Conservation (phyloP, 345 rosid species). For the Cardamine occulta region DNA sequence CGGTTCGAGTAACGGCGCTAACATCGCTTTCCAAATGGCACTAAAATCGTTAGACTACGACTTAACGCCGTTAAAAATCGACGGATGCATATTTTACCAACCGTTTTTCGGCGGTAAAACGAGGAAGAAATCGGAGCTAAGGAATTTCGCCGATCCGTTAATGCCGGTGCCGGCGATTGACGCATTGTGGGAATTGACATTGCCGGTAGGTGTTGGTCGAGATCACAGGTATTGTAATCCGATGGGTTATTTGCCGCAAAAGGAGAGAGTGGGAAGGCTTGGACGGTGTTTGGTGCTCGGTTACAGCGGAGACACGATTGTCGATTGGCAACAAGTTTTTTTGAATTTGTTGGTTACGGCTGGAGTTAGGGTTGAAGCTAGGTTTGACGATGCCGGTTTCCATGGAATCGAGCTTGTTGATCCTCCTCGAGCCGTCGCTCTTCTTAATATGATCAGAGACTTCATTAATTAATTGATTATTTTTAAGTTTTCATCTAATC, state of each 20-base stretch:
- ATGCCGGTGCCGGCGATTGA: constrained; percentile 49
- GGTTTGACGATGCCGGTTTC: constrained; percentile 49
- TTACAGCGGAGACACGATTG: constrained; percentile 41
- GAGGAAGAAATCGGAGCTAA: constrained; percentile 39
- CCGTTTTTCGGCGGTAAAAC: constrained; percentile 44
- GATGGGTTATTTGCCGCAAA: constrained; percentile 35
- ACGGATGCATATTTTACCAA: constrained; percentile 43
- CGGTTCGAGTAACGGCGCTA: constrained; percentile 50
- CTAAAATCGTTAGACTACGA: constrained; percentile 39
- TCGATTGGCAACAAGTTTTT: constrained; percentile 49
- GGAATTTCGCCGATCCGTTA: constrained; percentile 36
- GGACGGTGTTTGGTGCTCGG: constrained; percentile 49
- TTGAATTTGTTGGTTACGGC: constrained; percentile 36
- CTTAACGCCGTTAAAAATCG: constrained; percentile 43
- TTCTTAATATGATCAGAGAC: constrained; percentile 42
- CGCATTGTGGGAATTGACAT: constrained; percentile 39
- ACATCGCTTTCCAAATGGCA: constrained; percentile 45
- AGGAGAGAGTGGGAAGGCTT: constrained; percentile 32
- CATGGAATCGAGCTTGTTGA: constrained; percentile 48
- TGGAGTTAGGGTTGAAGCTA: constrained; percentile 49
- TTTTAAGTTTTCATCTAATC: neutral
- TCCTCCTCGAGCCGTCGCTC: constrained; percentile 41
- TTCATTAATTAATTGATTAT: constrained; percentile 32
- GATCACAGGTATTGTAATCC: constrained; percentile 52
- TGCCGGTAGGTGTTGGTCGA: constrained; percentile 43